Conservation (phyloP, 2,329 filamentous ascomycete genomes). For the Aspergillus fumigatiaffinis region DNA sequence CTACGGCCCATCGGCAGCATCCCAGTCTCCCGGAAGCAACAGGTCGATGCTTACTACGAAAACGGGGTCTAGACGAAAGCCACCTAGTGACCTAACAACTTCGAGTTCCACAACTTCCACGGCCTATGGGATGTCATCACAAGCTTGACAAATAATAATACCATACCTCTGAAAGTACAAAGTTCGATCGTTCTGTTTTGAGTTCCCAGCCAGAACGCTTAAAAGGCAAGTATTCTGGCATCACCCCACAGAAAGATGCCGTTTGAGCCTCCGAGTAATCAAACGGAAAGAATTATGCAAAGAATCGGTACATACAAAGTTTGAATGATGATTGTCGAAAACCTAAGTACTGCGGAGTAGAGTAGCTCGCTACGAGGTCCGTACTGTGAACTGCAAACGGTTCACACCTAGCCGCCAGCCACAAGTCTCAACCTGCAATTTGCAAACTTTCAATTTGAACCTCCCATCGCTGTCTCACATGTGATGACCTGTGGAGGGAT, state of each 20-base stretch:
- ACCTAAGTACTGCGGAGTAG: no score
- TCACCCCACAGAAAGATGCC: neutral
- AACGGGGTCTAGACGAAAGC: neutral
- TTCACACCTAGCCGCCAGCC: neutral
- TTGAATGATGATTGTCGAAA: neutral
- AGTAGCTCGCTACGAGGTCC: neutral
- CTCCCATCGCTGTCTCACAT: neutral
- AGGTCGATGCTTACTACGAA: neutral
- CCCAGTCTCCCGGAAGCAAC: neutral
- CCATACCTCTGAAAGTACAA: no score
- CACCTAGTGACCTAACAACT: no score
- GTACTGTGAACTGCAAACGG: neutral
- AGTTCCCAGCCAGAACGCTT: neutral
- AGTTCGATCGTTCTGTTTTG: no score
- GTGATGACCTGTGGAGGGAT: neutral
- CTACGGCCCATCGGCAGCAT: neutral
- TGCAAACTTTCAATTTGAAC: neutral
- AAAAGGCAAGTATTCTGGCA: neutral
- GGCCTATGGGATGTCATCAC: neutral
- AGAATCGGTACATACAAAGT: neutral
- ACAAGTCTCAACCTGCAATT: neutral
- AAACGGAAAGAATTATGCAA: neutral
- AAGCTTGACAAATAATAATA: neutral
- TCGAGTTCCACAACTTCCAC: neutral
- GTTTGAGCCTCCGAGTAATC: no score